Conservation (phyloP, 306 rosid genomes). For the Dryas octopetala region DNA sequence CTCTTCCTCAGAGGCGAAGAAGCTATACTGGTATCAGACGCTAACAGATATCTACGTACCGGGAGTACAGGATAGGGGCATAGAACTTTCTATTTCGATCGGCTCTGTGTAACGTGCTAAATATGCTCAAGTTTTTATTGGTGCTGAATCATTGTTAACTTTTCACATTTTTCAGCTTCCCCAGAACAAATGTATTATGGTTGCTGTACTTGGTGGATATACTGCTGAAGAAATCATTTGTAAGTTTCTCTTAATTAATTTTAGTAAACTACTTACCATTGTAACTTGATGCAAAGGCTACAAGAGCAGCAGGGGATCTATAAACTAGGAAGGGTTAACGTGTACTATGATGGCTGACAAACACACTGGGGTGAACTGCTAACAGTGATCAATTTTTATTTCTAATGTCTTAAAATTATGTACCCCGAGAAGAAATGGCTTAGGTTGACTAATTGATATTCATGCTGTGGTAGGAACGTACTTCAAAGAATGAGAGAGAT, state of each 20-base stretch:
- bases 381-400: neutral
- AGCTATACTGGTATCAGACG: no score
- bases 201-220: slow-evolving; percentile 80
- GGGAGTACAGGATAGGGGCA: no score
- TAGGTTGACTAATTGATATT: slow-evolving; percentile 12
- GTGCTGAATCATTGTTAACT: slow-evolving; percentile 22
- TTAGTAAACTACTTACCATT: slow-evolving; percentile 18
- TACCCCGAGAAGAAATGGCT: slow-evolving; percentile 3
- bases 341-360: neutral
- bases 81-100: no score
- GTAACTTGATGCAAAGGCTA: neutral
- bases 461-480: slow-evolving; percentile 59
- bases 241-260: slow-evolving; percentile 40
- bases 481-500: slow-evolving; percentile 75
- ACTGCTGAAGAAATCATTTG: slow-evolving; percentile 84
- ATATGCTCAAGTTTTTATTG: neutral
- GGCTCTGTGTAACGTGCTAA: no score
- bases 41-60: no score
- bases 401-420: neutral
- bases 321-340: neutral
- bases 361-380: neutral
- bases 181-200: slow-evolving; percentile 88
- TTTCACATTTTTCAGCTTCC: slow-evolving; percentile 55
- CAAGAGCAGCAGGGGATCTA: slow-evolving; percentile 7
- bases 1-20: no score